Evolutionary conservation across 306 rosid species (phyloP).

Genomic region (Pachyrhizus erosus): DNA sequence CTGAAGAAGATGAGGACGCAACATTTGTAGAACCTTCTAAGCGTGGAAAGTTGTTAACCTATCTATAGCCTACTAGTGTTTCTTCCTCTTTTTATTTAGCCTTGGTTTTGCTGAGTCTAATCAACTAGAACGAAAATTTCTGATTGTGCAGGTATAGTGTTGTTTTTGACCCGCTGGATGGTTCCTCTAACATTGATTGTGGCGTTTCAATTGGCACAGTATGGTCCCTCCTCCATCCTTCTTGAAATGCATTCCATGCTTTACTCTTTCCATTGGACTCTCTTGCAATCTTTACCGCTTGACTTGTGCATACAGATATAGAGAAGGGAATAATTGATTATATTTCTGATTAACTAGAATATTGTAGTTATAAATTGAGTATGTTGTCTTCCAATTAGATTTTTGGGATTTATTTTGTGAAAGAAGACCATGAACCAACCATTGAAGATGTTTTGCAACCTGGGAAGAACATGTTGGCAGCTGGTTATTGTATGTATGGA

Average conservation of each 20-base stretch:
- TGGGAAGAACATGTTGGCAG: conserved; percentile 86
- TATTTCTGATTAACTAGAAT: conserved; percentile 24
- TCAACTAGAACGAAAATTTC: neutral
- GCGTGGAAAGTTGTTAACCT: conserved; percentile 49
- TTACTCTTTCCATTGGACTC: neutral
- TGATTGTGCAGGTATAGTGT: conserved; percentile 66
- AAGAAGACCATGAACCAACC: conserved; percentile 62
- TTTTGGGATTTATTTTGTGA: conserved; percentile 78
- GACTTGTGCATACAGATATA: neutral
- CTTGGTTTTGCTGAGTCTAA: neutral
- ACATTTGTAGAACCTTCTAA: conserved; percentile 72
- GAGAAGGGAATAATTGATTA: neutral
- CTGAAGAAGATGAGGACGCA: conserved; percentile 93
- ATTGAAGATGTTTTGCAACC: conserved; percentile 82
- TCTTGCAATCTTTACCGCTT: neutral
- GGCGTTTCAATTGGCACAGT: conserved; percentile 96
- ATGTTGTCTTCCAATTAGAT: conserved; percentile 52
- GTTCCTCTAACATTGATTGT: conserved; percentile 75
- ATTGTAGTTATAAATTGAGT: conserved; percentile 44
- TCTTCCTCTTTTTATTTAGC: neutral
- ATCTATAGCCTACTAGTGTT: neutral
- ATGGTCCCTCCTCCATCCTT: conserved; percentile 22
- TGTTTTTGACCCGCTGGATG: conserved; percentile 74
- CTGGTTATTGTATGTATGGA: conserved; percentile 97
- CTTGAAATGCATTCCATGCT: neutral